A percentile compares a stretch with the other conserved stretches of the same genome.
phyloP scores from a whole-genome alignment of 768 basidiomycete species.

The Pisolithus orientalis region DNA sequence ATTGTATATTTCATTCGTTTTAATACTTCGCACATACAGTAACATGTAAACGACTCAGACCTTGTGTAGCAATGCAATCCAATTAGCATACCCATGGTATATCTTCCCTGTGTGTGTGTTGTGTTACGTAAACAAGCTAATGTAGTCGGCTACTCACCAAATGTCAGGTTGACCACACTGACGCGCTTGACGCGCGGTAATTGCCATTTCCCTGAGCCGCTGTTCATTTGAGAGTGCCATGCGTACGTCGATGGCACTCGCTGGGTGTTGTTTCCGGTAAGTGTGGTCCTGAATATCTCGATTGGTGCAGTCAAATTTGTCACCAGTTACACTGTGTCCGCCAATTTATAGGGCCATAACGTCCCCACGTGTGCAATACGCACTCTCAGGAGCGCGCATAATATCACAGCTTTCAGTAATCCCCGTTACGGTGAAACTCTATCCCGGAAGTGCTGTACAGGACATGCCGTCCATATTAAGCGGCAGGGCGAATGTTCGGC shows the following conservation, averaged over 20 bases:
- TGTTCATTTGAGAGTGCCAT: too few relatives aligned
- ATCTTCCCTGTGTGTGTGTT: not conserved
- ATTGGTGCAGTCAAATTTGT: constrained; percentile 3
- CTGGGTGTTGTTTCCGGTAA: not conserved
- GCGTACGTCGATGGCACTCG: too few relatives aligned
- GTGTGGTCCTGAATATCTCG: not conserved
- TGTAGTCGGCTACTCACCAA: not conserved
- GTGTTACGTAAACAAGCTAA: not conserved
- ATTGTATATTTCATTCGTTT: constrained; percentile 5
- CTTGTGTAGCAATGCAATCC: not conserved
- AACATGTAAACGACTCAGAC: constrained; percentile 5
- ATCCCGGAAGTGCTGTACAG: constrained; percentile 16
- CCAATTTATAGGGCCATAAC: constrained; percentile 6
- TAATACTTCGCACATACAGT: constrained; percentile 10
- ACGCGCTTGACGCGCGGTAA: not conserved
- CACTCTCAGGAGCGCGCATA: constrained; percentile 2
- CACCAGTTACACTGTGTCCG: constrained; percentile 1
- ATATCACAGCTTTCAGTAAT: constrained; percentile 6
- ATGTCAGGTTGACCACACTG: too few relatives aligned
- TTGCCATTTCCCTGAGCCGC: not conserved
- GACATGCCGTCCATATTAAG: constrained; percentile 27
- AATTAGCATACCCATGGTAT: not conserved
- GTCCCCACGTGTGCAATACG: constrained; percentile 22
- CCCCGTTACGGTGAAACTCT: constrained; percentile 8
- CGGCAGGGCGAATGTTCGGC: constrained; percentile 1